These are phyloP conservation scores for Leccinum longicurvipes DNA, from an alignment of 768 basidiomycete species.

Conservation along the genomic window DNA sequence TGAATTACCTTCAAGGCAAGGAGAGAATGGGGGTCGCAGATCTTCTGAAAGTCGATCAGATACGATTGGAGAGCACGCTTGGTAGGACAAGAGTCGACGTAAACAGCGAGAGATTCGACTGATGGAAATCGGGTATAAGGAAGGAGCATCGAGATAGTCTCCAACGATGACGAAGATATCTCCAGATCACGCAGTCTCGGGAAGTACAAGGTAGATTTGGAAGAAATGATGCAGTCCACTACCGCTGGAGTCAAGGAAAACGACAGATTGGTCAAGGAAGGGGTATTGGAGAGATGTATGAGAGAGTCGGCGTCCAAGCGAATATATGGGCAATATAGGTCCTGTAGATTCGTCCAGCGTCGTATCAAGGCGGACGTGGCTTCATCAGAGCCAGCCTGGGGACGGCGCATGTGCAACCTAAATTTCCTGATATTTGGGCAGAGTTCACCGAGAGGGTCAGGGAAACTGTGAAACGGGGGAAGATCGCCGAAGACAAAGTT, in stretches of 20 bases:
- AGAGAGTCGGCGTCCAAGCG: conserved; percentile 13
- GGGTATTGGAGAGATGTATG: conserved; percentile 13
- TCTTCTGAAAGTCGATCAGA: conserved; percentile 3
- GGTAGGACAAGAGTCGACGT: conserved; percentile 10
- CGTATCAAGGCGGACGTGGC: conserved; percentile 10
- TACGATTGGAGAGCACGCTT: conserved; percentile 7
- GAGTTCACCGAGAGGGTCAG: conserved; percentile 14
- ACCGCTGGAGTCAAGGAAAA: neutral
- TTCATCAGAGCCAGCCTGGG: conserved; percentile 12
- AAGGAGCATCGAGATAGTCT: neutral
- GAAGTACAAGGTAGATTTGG: conserved; percentile 1
- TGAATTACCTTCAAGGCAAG: conserved; percentile 7
- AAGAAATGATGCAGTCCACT: conserved; percentile 2
- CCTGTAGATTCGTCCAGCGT: conserved; percentile 16
- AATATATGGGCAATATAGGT: conserved; percentile 12
- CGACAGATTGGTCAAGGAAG: conserved; percentile 9
- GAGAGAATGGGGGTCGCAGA: conserved; percentile 4
- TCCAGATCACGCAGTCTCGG: conserved; percentile 9
- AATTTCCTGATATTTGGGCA: conserved; percentile 11
- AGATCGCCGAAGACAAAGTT: conserved; percentile 18
- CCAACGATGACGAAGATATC: conserved; percentile 6
- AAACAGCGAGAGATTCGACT: conserved; percentile 6
- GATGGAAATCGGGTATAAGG: neutral
- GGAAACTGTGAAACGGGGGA: conserved; percentile 17
- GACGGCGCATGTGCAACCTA: conserved; percentile 10